A percentile compares a stretch with the other conserved stretches of the same genome.
These are phyloP conservation scores for Sophora flavescens DNA, from an alignment of 306 rosid genomes.

Conservation along the genomic window DNA sequence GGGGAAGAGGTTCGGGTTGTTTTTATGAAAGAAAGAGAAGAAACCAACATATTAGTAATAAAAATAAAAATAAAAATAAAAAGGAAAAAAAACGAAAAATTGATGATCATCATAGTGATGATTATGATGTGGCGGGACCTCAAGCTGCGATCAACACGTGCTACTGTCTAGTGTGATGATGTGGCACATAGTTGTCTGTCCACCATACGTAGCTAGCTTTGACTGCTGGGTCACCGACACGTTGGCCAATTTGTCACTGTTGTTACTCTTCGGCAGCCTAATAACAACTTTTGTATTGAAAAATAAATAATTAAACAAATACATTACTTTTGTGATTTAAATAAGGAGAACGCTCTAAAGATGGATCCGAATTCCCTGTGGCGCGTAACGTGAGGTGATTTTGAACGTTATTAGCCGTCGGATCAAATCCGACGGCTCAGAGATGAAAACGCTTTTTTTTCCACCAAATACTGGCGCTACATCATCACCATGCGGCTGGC, in stretches of 20 bases:
- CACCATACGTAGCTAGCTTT: constrained; percentile 43
- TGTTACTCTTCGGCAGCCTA: constrained; percentile 45
- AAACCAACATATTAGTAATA: not conserved
- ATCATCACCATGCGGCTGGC: no score
- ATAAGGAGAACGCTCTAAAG: no score
- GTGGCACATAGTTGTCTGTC: constrained; percentile 57
- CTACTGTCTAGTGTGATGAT: constrained; percentile 65
- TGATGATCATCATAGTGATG: constrained; percentile 42
- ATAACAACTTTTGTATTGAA: constrained; percentile 12
- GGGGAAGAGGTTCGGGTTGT: constrained; percentile 30
- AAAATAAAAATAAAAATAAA: not conserved
- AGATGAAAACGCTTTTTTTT: no score
- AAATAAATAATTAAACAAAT: no score
- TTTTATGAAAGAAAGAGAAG: constrained; percentile 28
- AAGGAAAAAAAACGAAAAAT: not conserved
- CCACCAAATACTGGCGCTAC: no score
- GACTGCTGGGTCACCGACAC: constrained; percentile 73
- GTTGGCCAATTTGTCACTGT: constrained; percentile 62
- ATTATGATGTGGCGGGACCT: constrained; percentile 54
- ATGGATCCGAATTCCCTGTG: no score
- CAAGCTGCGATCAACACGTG: constrained; percentile 84
- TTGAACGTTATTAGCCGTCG: no score
- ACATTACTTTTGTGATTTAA: no score
- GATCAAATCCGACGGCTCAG: no score
- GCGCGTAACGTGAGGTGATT: no score